Base-by-base conservation (phyloP, 2,329 filamentous ascomycete genomes). In the Trichoderma arundinaceum region DNA sequence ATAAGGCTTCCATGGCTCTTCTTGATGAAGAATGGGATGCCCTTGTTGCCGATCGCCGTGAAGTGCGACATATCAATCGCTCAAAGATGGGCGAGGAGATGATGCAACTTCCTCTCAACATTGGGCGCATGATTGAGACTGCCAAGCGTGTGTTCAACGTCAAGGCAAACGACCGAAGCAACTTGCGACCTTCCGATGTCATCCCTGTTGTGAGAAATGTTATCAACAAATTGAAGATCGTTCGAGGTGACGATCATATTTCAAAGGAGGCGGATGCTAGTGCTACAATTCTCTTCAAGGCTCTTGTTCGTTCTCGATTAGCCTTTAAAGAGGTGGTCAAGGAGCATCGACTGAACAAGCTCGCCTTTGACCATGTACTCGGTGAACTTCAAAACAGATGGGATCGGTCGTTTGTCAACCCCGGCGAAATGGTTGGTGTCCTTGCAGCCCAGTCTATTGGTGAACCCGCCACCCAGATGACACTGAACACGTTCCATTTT, bases 391-490 rank as follows among this genome's bases (percentile, higher is more conserved):
- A 96, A 79, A 93, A 87, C 74, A 88, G 93, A 68, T 99, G 96
- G 86, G 87, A 91, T 41, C 90, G 91, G 73, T 88, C 94, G 53
- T 88, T 91, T 72, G 94, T 97, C 68, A 92, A 89, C 72, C 94
- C 95, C 54, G 95, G 96, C 75, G 96, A 99, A 77, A 99, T 99
- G 95, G 95, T 99, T 65, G 95, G 95, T 81, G 95, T 99, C 22
- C 82, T 99, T 74, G 95, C 95, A 69, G 95, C 96, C 7, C 95
- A 99, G 81, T 99, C 95, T 38, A 99, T 99, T 76, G 95, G 95
- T 82, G 95, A 99, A 79, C 95, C 95, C 46, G 96, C 95, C 22
- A 99, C 95, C 1, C 95, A 99, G 83, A 99, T 99, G 95, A 99
- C 95, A 1, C 82, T 99, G 68, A 99, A 99, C 82, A 99, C 95